These are phyloP conservation scores for Sphaerosporella brunnea DNA, from an alignment of 495 filamentous ascomycete genomes.

Conservation along the genomic window DNA sequence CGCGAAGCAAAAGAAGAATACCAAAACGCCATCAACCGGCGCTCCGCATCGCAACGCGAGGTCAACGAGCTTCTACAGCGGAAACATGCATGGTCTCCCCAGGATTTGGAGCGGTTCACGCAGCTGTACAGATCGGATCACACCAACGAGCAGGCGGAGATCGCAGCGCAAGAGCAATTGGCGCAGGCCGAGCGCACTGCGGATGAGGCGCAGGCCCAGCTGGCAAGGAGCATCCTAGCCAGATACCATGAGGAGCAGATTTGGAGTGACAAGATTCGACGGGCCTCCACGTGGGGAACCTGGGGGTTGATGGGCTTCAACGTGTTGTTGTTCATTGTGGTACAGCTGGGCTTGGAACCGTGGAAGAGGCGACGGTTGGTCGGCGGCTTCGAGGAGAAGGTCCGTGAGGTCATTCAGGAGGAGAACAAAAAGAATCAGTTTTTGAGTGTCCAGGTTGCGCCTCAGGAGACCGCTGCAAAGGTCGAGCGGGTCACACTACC, in stretches of 20 bases:
- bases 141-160: conserved; percentile 74
- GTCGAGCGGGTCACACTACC: conserved; percentile 27
- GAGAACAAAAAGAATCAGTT: conserved; percentile 19
- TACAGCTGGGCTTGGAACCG: conserved; percentile 87
- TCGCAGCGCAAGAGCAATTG: conserved; percentile 50
- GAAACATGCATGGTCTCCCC: conserved; percentile 76
- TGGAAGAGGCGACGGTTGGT: conserved; percentile 71
- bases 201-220: conserved; percentile 51
- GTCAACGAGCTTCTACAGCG: conserved; percentile 84
- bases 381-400: conserved; percentile 57
- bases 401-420: conserved; percentile 64
- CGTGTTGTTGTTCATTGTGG: conserved; percentile 67
- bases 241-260: conserved; percentile 99
- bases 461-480: neutral
- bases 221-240: conserved; percentile 63
- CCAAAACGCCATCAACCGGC: conserved; percentile 55
- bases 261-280: conserved; percentile 90
- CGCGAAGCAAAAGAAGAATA: conserved; percentile 56
- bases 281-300: conserved; percentile 94
- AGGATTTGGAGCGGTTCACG: conserved; percentile 89
- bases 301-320: conserved; percentile 97
- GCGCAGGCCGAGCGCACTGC: conserved; percentile 57
- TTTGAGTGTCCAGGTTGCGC: conserved; percentile 4
- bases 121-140: conserved; percentile 81
- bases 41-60: conserved; percentile 80